Evolutionary conservation across 805 yeast genomes (phyloP).

Genomic region (Kuraishia piskuri): DNA sequence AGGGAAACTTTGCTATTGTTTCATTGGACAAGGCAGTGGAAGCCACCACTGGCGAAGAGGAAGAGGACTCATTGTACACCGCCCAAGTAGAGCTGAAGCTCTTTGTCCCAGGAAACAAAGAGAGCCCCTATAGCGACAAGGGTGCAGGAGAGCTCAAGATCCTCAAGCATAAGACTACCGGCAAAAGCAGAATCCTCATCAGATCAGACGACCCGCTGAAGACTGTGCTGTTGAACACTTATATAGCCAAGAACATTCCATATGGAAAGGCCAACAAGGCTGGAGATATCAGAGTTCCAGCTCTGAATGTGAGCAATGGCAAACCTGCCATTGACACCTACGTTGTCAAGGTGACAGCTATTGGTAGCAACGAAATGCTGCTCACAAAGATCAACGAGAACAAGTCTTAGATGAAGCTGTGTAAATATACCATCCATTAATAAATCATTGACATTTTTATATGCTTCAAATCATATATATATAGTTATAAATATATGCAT

Average conservation of each 20-base stretch:
- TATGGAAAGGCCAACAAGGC: constrained; percentile 61
- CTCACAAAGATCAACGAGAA: constrained; percentile 18
- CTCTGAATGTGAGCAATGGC: neutral
- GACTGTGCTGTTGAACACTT: constrained; percentile 64
- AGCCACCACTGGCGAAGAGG: constrained; percentile 77
- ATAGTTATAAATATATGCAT: too few species aligned
- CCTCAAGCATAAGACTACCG: constrained; percentile 48
- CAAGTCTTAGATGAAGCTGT: neutral
- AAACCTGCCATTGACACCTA: constrained; percentile 45
- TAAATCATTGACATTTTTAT: neutral
- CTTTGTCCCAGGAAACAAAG: constrained; percentile 40
- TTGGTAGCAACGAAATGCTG: constrained; percentile 55
- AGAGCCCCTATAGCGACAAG: constrained; percentile 41
- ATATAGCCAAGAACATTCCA: constrained; percentile 45
- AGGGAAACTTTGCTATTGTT: constrained; percentile 38
- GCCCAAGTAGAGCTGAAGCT: constrained; percentile 68
- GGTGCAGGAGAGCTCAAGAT: constrained; percentile 84
- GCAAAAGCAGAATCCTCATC: constrained; percentile 62
- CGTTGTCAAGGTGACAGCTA: constrained; percentile 68
- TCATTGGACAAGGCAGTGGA: constrained; percentile 42
- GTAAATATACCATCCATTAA: neutral
- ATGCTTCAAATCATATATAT: neutral
- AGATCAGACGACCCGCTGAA: constrained; percentile 81
- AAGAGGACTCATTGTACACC: constrained; percentile 54
- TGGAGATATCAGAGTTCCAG: constrained; percentile 56